Conservation (phyloP, 2,329 filamentous ascomycete species). For the Ilyonectria robusta region DNA sequence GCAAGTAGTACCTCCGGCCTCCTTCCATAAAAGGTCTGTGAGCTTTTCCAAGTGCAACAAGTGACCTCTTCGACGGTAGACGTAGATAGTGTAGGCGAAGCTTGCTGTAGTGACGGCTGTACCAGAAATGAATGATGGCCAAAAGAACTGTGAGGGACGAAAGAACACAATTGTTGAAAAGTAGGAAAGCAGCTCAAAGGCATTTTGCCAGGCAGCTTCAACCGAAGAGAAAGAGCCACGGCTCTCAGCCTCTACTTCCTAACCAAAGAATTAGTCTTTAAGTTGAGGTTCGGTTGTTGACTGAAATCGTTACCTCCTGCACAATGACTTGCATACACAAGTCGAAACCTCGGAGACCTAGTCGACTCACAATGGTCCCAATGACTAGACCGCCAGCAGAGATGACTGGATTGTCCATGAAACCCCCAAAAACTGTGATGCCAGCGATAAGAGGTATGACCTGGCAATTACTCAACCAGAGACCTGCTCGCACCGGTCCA, state of each 20-base stretch:
- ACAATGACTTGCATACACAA: conserved; percentile 71
- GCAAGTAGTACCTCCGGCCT: too few species aligned
- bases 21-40: neutral
- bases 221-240: conserved; percentile 77
- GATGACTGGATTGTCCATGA: conserved; percentile 42
- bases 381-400: conserved; percentile 62
- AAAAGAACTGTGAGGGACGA: conserved; percentile 72
- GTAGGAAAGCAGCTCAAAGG: conserved; percentile 78
- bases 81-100: conserved; percentile 36
- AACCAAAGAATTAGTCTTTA: neutral
- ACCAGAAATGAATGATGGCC: conserved; percentile 71
- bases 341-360: conserved; percentile 73
- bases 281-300: conserved; percentile 7
- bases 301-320: conserved; percentile 64
- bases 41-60: conserved; percentile 39
- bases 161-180: conserved; percentile 74
- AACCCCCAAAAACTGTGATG: conserved; percentile 55
- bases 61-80: conserved; percentile 39
- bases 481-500: conserved; percentile 71
- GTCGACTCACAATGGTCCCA: conserved; percentile 66
- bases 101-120: conserved; percentile 57
- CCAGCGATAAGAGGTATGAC: conserved; percentile 64
- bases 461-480: conserved; percentile 80
- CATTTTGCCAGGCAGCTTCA: conserved; percentile 76
- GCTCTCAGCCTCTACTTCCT: conserved; percentile 65